Evolutionary conservation across 2,329 filamentous ascomycete genomes (phyloP).

Genomic region (Epichloe typhina): DNA sequence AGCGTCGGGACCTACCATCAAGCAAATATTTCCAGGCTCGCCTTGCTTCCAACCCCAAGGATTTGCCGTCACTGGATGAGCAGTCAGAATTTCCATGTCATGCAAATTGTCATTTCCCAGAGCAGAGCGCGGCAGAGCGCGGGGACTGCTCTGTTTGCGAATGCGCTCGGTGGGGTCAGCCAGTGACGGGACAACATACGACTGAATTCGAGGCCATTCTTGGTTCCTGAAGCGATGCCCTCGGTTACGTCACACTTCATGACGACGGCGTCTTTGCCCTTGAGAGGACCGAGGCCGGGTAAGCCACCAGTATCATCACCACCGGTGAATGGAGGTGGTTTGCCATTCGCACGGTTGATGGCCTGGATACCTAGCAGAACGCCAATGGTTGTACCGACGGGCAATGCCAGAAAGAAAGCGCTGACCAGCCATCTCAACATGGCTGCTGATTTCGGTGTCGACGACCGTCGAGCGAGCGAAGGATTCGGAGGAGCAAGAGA

Average conservation of each 20-base stretch:
- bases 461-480: not conserved
- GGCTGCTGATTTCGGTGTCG: constrained; percentile 5
- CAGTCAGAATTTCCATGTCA: not conserved
- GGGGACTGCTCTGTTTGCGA: not conserved
- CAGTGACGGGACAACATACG: constrained; percentile 22
- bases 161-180: not conserved
- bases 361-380: constrained; percentile 35
- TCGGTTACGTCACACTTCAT: constrained; percentile 29
- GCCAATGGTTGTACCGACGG: constrained; percentile 34
- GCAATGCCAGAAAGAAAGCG: constrained; percentile 34
- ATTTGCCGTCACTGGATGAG: constrained; percentile 36
- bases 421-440: constrained; percentile 36
- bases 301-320: constrained; percentile 9
- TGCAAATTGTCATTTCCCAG: not conserved
- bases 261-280: constrained; percentile 21
- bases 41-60: constrained; percentile 35
- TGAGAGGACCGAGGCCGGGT: constrained; percentile 2
- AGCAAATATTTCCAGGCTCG: constrained; percentile 29
- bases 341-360: constrained; percentile 26
- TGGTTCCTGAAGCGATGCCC: constrained; percentile 31
- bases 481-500: not conserved
- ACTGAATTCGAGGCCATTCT: constrained; percentile 30
- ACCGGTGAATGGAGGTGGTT: constrained; percentile 27
- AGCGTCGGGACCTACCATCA: constrained; percentile 33
- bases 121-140: not conserved